Conservation (phyloP, 148 eudicot species). For the Diospyros kaki region DNA sequence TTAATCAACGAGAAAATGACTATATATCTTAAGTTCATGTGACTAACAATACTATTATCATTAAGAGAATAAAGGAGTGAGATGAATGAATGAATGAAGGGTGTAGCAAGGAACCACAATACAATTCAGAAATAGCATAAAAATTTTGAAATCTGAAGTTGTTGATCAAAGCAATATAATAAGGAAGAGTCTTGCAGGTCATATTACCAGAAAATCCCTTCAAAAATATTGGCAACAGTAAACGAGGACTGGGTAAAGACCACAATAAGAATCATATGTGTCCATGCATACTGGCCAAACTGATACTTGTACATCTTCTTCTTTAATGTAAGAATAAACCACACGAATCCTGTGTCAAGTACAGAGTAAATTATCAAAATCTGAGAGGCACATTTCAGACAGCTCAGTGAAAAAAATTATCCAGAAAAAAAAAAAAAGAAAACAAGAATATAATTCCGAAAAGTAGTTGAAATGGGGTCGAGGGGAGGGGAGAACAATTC, state of each 20-base stretch:
- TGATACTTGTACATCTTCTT: conserved; percentile 98
- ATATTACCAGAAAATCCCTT: conserved; percentile 86
- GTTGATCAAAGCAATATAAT: background rate
- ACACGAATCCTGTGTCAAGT: conserved; percentile 59
- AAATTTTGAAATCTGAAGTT: background rate
- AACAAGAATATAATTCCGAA: background rate
- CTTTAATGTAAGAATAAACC: conserved; percentile 90
- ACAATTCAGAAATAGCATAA: background rate
- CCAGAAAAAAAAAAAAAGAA: background rate
- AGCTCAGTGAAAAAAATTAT: background rate
- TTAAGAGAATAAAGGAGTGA: no score
- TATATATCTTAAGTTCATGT: background rate
- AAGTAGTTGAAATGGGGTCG: background rate
- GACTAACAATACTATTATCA: background rate
- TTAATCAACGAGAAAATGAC: no score
- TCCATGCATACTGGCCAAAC: conserved; percentile 96
- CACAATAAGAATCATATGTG: conserved; percentile 92
- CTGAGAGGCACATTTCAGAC: background rate
- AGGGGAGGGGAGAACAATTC: no score
- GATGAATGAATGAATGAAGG: background rate
- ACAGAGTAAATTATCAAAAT: background rate
- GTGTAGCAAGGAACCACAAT: background rate
- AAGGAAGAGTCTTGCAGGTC: background rate
- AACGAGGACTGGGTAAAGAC: conserved; percentile 91
- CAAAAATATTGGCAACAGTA: conserved; percentile 89